Evolutionary conservation across 2,329 filamentous ascomycete species (phyloP).

Genomic region (Botryotinia calthae): DNA sequence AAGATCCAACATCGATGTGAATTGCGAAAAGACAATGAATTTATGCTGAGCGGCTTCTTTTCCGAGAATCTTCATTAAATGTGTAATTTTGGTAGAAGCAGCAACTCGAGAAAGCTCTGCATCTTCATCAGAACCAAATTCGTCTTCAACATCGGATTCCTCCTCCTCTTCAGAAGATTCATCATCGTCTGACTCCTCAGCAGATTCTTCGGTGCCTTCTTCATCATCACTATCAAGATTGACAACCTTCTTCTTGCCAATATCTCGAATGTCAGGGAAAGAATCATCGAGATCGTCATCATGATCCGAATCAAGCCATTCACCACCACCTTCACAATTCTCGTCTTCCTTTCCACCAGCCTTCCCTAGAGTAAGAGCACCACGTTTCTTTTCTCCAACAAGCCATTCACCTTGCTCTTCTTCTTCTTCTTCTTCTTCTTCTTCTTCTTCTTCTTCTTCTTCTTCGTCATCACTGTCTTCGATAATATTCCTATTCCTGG

Average conservation of each 20-base stretch:
- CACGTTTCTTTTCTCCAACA: conserved; percentile 65
- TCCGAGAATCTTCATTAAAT: conserved; percentile 76
- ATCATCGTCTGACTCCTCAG: conserved; percentile 38
- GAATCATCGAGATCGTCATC: conserved; percentile 52
- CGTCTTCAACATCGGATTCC: conserved; percentile 40
- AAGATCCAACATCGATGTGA: conserved; percentile 96
- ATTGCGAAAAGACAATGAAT: conserved; percentile 97
- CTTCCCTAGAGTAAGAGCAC: conserved; percentile 62
- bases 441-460: conserved; percentile 57
- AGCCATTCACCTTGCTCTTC: conserved; percentile 78
- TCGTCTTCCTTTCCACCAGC: conserved; percentile 86
- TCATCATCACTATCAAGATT: conserved; percentile 37
- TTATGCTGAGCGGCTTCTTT: conserved; percentile 81
- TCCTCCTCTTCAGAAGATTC: conserved; percentile 29
- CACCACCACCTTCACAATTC: conserved; percentile 81
- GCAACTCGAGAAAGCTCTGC: conserved; percentile 52
- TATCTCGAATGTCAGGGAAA: conserved; percentile 41
- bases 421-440: conserved; percentile 53
- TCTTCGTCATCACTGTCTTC: conserved; percentile 63
- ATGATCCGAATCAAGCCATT: conserved; percentile 66
- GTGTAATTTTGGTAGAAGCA: conserved; percentile 86
- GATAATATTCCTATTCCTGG: conserved; percentile 55
- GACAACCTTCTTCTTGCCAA: conserved; percentile 26
- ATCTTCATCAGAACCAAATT: conserved; percentile 40
- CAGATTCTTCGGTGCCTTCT: conserved; percentile 38